A percentile compares a stretch with the other conserved stretches of the same genome.
Evolutionary conservation across 2,329 filamentous ascomycete genomes (phyloP).

Genomic region (Claviceps lovelessii): DNA sequence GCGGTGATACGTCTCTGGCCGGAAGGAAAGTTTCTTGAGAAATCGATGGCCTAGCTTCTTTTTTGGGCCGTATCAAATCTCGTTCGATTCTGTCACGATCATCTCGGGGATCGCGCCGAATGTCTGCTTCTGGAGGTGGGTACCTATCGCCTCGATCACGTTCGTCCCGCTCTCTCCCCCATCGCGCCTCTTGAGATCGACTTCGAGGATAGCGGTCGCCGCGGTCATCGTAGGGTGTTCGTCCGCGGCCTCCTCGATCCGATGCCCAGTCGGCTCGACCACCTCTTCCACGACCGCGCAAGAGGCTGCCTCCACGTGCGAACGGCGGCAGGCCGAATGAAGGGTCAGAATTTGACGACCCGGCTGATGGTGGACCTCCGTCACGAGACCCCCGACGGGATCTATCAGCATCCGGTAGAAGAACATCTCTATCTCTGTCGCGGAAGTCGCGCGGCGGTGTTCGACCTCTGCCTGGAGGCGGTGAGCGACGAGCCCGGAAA

Average conservation of each 20-base stretch:
- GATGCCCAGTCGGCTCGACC: conserved; percentile 26
- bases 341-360: conserved; percentile 55
- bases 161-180: conserved; percentile 41
- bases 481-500: conserved; percentile 39
- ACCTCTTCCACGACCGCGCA: conserved; percentile 38
- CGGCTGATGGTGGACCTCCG: conserved; percentile 52
- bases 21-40: conserved; percentile 33
- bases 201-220: conserved; percentile 48
- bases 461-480: conserved; percentile 40
- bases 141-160: conserved; percentile 33
- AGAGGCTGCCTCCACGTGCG: conserved; percentile 41
- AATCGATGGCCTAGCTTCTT: conserved; percentile 32
- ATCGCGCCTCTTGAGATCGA: conserved; percentile 50
- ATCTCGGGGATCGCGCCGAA: conserved; percentile 30
- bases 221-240: conserved; percentile 45
- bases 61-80: conserved; percentile 34
- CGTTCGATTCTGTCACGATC: conserved; percentile 32
- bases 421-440: conserved; percentile 41
- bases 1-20: conserved; percentile 40
- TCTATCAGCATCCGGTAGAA: conserved; percentile 52
- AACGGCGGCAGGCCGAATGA: conserved; percentile 38
- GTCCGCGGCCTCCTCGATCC: conserved; percentile 41
- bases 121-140: conserved; percentile 23
- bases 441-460: conserved; percentile 56
- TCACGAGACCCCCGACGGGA: conserved; percentile 57